phyloP scores from a whole-genome alignment of 768 basidiomycete genomes.

The Ramaria sp. region DNA sequence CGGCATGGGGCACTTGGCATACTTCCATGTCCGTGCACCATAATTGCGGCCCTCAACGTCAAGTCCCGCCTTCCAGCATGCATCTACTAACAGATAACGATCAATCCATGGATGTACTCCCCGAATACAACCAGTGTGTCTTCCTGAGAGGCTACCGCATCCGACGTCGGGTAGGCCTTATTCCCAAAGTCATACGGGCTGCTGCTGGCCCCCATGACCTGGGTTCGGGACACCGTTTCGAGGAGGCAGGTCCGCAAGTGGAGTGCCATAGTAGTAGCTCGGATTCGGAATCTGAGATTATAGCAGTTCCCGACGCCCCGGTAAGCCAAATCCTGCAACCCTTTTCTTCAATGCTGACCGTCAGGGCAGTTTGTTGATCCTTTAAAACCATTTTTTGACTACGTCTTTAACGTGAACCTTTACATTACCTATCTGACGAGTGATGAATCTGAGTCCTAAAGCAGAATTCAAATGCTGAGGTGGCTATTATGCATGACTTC shows the following conservation, averaged over 20 bases:
- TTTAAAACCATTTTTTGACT: background rate
- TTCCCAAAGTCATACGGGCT: background rate
- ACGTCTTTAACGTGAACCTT: background rate
- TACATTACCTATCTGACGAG: no score
- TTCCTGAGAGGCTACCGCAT: background rate
- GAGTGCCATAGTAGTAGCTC: background rate
- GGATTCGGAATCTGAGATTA: background rate
- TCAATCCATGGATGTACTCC: no score
- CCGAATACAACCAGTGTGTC: background rate
- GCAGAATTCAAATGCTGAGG: background rate
- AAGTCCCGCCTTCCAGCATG: background rate
- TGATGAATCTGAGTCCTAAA: background rate
- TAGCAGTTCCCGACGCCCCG: background rate
- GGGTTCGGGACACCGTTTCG: background rate
- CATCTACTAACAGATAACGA: background rate
- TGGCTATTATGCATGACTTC: background rate
- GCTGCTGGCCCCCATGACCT: constrained; percentile 1
- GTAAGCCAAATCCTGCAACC: background rate
- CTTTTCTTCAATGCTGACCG: background rate
- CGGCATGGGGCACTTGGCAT: background rate
- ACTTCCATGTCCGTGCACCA: background rate
- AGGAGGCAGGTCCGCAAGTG: background rate
- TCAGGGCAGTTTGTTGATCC: background rate
- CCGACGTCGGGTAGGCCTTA: background rate
- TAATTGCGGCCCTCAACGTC: background rate